Evolutionary conservation across 805 yeast species (phyloP).

Genomic region (Schwanniomyces yamadae): DNA sequence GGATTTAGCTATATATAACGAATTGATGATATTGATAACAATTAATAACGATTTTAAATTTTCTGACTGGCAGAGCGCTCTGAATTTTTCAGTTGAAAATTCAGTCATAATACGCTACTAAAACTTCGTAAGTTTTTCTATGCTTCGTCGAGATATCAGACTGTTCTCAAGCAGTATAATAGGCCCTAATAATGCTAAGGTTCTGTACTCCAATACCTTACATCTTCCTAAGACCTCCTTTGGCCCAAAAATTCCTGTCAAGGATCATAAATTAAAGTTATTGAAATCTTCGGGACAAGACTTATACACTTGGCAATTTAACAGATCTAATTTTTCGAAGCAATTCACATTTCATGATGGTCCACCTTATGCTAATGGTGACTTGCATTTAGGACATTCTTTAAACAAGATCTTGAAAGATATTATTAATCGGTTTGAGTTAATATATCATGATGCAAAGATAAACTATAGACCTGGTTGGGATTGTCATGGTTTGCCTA

Average conservation of each 20-base stretch:
- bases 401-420: conserved; percentile 88
- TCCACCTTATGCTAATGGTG: conserved; percentile 98
- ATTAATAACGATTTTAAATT: neutral
- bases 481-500: conserved; percentile 99
- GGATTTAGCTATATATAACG: conserved; percentile 10
- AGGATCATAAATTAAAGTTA: conserved; percentile 30
- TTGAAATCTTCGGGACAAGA: conserved; percentile 55
- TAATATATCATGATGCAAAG: conserved; percentile 54
- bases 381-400: conserved; percentile 88
- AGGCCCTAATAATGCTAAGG: conserved; percentile 5
- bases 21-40: conserved; percentile 8
- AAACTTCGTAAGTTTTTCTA: too few species aligned
- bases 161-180: conserved; percentile 3
- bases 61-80: too few species aligned
- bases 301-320: conserved; percentile 62
- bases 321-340: conserved; percentile 23
- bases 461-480: conserved; percentile 88
- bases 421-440: conserved; percentile 69
- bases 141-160: conserved; percentile 1
- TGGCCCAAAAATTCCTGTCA: conserved; percentile 52
- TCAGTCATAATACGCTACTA: too few species aligned
- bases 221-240: conserved; percentile 66
- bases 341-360: conserved; percentile 87
- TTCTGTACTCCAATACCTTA: conserved; percentile 48
- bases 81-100: conserved; percentile 1